Base-by-base conservation (phyloP, 371 early-diverging fungal genomes). In the Blyttiomyces sp. region DNA sequence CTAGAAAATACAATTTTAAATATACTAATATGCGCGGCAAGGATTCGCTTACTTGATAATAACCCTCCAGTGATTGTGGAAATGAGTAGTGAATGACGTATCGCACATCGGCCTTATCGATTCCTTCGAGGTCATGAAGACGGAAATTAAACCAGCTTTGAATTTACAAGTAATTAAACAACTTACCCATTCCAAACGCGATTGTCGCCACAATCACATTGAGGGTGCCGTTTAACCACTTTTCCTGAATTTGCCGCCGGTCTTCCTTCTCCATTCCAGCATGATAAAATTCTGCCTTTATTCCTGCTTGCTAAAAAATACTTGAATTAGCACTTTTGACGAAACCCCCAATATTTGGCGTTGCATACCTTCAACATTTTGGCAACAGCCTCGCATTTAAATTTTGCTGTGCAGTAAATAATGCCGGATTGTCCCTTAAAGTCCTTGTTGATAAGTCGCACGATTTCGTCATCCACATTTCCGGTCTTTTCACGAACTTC, bases 81-180 rank as follows among this genome's bases (percentile, higher is more conserved):
- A 98, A 69, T 3, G 94, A 88, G 71, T 93, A 90, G 71, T 99
- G 99, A 23, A 99, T 89, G 1, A 99, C 99, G 73, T 92, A 99
- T 1, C 99, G 90, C 13, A 99, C 99, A 64, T 99, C 95, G 17
- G 95, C 75, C 76, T 99, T 99, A 79, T 99, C 98, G 46, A 99
- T 99, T 3, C 99, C 88, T 73, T n/a, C n/a, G n/a, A n/a, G n/a
- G n/a, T n/a, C n/a, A n/a, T n/a, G n/a, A n/a, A n/a, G n/a, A n/a
- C n/a, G n/a, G n/a, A n/a, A n/a, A n/a, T n/a, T n/a, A n/a, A n/a
- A n/a, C n/a, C n/a, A n/a, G n/a, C n/a, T n/a, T n/a, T n/a, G n/a
- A n/a, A 52, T 17, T 19, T 31, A 39, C 4, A 45, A 63, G 50
- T 54, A 19, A 21, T 13, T 19, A 27, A 23, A 35, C 35, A 21